A percentile compares a stretch with the other conserved stretches of the same genome.
phyloP scores from a whole-genome alignment of 2,329 filamentous ascomycete genomes.

The Colletotrichum godetiae region DNA sequence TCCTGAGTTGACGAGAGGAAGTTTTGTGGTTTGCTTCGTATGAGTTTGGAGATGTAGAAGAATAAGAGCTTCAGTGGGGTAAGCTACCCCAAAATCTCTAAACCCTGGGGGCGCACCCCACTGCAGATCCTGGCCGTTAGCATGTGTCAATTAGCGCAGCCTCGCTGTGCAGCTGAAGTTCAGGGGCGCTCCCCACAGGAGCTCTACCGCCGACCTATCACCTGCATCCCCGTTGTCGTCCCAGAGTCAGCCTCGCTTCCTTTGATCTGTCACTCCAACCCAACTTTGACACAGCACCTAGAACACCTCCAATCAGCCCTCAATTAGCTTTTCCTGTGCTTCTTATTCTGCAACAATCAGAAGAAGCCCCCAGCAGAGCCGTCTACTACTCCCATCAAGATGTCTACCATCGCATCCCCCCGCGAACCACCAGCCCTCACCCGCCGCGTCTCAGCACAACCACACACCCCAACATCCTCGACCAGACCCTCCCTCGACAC shows the following conservation, averaged over 20 bases:
- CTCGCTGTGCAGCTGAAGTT: slow-evolving; percentile 23
- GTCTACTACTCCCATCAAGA: slow-evolving; percentile 41
- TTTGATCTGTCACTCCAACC: slow-evolving; percentile 2
- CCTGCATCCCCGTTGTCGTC: slow-evolving; percentile 20
- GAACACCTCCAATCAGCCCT: not conserved
- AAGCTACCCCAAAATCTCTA: slow-evolving; percentile 19
- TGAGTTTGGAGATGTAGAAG: not conserved
- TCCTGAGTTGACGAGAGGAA: not conserved
- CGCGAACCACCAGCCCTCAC: slow-evolving; percentile 69
- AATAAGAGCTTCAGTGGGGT: slow-evolving; percentile 29
- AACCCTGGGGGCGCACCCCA: not conserved
- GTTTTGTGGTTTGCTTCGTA: not conserved
- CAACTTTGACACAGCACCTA: not conserved
- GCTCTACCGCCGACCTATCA: slow-evolving; percentile 24
- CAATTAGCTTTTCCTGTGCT: not conserved
- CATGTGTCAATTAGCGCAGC: slow-evolving; percentile 20
- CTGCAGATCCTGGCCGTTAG: slow-evolving; percentile 29
- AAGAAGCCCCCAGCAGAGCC: not conserved
- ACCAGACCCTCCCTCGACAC: slow-evolving; percentile 79
- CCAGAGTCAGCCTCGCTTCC: slow-evolving; percentile 7
- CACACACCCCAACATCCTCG: slow-evolving; percentile 77
- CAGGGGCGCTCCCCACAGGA: slow-evolving; percentile 29
- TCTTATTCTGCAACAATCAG: not conserved
- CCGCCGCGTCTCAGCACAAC: slow-evolving; percentile 63
- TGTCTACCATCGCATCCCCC: slow-evolving; percentile 75